phyloP scores from a whole-genome alignment of 164 flowering plant genomes.

The Paratinospora sagittata region DNA sequence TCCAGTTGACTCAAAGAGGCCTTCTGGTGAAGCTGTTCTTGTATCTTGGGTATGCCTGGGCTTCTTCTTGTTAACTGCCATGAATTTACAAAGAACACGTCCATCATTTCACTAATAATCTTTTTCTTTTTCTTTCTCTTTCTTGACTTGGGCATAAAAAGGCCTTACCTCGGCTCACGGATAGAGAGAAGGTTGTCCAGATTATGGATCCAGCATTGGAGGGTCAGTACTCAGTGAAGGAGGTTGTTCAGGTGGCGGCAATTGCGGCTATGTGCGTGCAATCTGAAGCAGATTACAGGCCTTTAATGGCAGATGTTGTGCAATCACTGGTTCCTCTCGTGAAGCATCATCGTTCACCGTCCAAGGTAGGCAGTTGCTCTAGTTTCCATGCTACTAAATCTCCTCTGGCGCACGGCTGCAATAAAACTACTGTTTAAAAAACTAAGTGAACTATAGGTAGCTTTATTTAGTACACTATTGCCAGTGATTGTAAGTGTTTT shows the following conservation, averaged over 20 bases:
- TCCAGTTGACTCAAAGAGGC: slow-evolving; percentile 83
- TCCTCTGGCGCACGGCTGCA: slow-evolving; percentile 19
- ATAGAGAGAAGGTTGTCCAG: slow-evolving; percentile 73
- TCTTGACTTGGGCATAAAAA: slow-evolving; percentile 28
- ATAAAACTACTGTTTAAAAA: slow-evolving; percentile 2
- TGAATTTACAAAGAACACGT: too few relatives aligned
- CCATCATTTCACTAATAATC: too few relatives aligned
- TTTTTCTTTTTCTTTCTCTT: neutral
- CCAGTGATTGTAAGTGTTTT: slow-evolving; percentile 11
- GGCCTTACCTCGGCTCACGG: slow-evolving; percentile 83
- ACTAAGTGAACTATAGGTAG: neutral
- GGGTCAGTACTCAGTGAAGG: slow-evolving; percentile 88
- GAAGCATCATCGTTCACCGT: slow-evolving; percentile 42
- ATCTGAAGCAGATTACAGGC: slow-evolving; percentile 92
- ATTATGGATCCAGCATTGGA: slow-evolving; percentile 92
- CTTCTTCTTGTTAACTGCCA: neutral
- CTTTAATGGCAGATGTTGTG: slow-evolving; percentile 93
- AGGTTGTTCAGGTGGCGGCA: slow-evolving; percentile 93
- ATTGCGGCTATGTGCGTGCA: slow-evolving; percentile 99
- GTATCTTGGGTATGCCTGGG: slow-evolving; percentile 85
- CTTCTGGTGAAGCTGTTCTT: slow-evolving; percentile 83
- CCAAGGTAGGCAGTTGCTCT: slow-evolving; percentile 46
- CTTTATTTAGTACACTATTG: neutral
- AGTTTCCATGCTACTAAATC: slow-evolving; percentile 40
- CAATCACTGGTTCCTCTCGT: slow-evolving; percentile 88